phyloP scores from a whole-genome alignment of 116 monocot species.

The Posidonia oceanica region DNA sequence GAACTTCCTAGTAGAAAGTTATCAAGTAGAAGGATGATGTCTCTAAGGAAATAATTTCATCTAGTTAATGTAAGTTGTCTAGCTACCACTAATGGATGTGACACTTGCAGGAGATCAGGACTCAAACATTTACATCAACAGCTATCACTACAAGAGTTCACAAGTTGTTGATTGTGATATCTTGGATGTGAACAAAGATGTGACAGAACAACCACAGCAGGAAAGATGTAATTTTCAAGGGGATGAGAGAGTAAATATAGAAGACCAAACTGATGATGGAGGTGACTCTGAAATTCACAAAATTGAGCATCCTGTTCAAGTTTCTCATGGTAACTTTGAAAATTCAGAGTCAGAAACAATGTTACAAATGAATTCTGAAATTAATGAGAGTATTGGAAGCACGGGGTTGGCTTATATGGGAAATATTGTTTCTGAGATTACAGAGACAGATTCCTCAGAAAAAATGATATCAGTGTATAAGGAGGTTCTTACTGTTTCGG shows the following conservation, averaged over 20 bases:
- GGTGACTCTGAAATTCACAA: not conserved
- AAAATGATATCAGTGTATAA: not conserved
- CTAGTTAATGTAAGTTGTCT: not conserved
- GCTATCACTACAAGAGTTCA: not conserved
- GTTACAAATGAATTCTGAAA: not conserved
- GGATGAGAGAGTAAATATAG: not conserved
- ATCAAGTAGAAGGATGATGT: not conserved
- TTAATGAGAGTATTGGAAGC: too few species aligned
- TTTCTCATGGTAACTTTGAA: not conserved
- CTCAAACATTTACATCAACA: not conserved
- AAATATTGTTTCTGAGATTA: not conserved
- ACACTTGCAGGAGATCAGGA: not conserved
- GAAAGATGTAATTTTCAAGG: not conserved
- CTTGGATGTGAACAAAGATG: too few species aligned
- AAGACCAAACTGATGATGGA: not conserved
- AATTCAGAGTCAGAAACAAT: too few species aligned
- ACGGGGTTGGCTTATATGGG: not conserved
- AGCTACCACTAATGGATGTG: too few species aligned
- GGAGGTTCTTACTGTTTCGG: not conserved
- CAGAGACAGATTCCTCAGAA: not conserved
- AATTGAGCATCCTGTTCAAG: not conserved
- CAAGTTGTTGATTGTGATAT: not conserved
- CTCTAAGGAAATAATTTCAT: not conserved
- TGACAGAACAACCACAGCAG: not conserved
- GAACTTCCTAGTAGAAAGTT: not conserved